Conservation (phyloP, 768 basidiomycete genomes). For the Boletus sensibilis region DNA sequence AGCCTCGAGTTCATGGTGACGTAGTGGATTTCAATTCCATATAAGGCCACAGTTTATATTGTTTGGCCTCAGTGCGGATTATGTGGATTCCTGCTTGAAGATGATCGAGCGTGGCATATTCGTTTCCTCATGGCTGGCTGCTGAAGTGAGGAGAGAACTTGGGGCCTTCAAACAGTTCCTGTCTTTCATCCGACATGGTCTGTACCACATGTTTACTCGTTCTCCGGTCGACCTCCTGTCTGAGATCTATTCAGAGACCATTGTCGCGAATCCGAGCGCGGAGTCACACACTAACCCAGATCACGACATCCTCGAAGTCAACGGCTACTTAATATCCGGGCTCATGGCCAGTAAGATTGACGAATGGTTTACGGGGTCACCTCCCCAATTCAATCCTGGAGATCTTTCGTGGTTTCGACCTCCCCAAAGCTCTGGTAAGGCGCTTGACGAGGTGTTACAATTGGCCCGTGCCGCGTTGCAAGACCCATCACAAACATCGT, state of each 20-base stretch:
- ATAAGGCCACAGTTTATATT: slow-evolving; percentile 54
- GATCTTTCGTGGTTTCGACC: slow-evolving; percentile 30
- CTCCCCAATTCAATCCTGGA: slow-evolving; percentile 33
- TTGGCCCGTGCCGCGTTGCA: slow-evolving; percentile 48
- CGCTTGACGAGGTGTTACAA: slow-evolving; percentile 41
- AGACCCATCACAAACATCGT: slow-evolving; percentile 46
- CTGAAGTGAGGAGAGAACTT: slow-evolving; percentile 64
- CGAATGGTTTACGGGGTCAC: slow-evolving; percentile 73
- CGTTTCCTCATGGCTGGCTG: slow-evolving; percentile 65
- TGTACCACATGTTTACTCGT: slow-evolving; percentile 21
- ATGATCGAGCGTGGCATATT: slow-evolving; percentile 58
- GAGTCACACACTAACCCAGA: slow-evolving; percentile 49
- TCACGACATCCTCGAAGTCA: slow-evolving; percentile 79
- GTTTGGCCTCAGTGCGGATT: slow-evolving; percentile 53
- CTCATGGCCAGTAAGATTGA: slow-evolving; percentile 69
- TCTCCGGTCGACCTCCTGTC: slow-evolving; percentile 13
- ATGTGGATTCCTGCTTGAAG: slow-evolving; percentile 52
- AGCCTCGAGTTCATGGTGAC: slow-evolving; percentile 17
- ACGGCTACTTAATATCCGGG: slow-evolving; percentile 73
- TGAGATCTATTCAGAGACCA: slow-evolving; percentile 40
- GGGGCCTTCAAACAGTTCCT: slow-evolving; percentile 77
- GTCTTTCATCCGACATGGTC: slow-evolving; percentile 74
- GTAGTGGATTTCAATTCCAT: slow-evolving; percentile 11
- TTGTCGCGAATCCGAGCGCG: slow-evolving; percentile 48
- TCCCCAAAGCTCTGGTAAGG: slow-evolving; percentile 19